Percentiles rank a stretch among this genome's conserved stretches.
Conservation (phyloP, 108 stramenopile genomes). For the Skeletonema tropicum region DNA sequence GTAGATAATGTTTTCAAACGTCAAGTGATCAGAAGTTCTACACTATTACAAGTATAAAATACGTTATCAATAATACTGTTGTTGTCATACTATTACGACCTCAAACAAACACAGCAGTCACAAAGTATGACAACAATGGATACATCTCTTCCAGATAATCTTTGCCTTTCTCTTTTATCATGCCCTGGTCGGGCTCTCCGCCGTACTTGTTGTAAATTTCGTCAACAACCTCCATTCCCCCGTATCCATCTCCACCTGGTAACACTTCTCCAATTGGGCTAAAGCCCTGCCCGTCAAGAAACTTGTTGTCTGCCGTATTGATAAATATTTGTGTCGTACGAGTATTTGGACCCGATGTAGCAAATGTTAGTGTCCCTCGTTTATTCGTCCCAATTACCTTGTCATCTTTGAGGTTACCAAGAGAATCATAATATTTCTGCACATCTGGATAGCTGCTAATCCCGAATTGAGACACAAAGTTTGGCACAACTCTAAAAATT, state of each 20-base stretch:
- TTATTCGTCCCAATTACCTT: slow-evolving; percentile 50
- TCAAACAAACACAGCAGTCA: slow-evolving; percentile 18
- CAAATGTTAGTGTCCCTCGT: slow-evolving; percentile 53
- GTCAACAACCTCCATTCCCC: slow-evolving; percentile 75
- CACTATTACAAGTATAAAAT: too few species aligned
- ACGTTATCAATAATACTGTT: not conserved
- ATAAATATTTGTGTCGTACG: slow-evolving; percentile 83
- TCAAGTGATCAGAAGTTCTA: too few species aligned
- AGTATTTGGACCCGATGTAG: slow-evolving; percentile 55
- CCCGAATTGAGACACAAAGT: not conserved
- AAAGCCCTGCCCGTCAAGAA: slow-evolving; percentile 80
- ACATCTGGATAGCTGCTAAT: not conserved
- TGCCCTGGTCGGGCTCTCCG: slow-evolving; percentile 60
- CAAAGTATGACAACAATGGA: slow-evolving; percentile 57
- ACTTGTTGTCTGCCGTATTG: slow-evolving; percentile 72
- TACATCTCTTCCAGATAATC: slow-evolving; percentile 60
- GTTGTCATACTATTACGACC: not conserved
- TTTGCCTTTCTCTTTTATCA: slow-evolving; percentile 58
- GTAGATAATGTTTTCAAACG: too few species aligned
- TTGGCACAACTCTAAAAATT: slow-evolving; percentile 5
- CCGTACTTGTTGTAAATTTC: slow-evolving; percentile 62
- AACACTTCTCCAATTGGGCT: slow-evolving; percentile 79
- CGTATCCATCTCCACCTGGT: slow-evolving; percentile 38
- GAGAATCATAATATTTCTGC: not conserved
- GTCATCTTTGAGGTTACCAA: slow-evolving; percentile 36